phyloP scores from a whole-genome alignment of 1,139 yeast species.

The Lodderomyces pseudojiufengensis region DNA sequence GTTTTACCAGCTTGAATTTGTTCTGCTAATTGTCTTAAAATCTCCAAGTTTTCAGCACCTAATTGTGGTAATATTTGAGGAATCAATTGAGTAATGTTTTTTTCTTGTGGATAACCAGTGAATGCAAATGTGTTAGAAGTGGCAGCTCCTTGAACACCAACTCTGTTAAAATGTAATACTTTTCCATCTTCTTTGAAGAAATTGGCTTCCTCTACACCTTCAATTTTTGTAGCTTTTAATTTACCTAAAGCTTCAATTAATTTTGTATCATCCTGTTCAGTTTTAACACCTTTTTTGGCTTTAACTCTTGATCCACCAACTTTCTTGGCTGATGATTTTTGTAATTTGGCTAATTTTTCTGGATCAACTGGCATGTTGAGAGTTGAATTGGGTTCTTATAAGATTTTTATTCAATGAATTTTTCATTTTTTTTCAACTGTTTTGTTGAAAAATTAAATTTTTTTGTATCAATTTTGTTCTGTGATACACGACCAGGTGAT shows the following conservation, averaged over 20 bases:
- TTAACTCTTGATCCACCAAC: conserved; percentile 90
- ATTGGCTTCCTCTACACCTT: conserved; percentile 94
- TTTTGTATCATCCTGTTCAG: conserved; percentile 84
- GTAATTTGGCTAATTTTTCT: conserved; percentile 82
- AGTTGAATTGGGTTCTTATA: not conserved
- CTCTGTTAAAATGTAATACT: conserved; percentile 93
- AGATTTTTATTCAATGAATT: not conserved
- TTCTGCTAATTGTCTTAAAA: conserved; percentile 87
- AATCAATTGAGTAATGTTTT: conserved; percentile 86
- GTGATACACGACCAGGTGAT: not conserved
- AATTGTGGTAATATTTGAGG: conserved; percentile 95
- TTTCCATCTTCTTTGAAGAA: conserved; percentile 96
- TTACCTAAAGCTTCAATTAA: conserved; percentile 87
- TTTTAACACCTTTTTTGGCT: conserved; percentile 61
- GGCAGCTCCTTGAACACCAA: conserved; percentile 90
- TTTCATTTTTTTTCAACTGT: not conserved
- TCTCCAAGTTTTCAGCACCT: conserved; percentile 93
- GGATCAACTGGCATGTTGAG: conserved; percentile 73
- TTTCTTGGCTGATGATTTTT: conserved; percentile 67
- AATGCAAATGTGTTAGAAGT: conserved; percentile 90
- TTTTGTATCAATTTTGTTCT: not conserved
- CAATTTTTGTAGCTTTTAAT: conserved; percentile 84
- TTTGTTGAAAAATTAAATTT: conserved; percentile 7
- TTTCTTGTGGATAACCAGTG: conserved; percentile 94
- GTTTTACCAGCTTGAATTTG: conserved; percentile 68